A percentile compares a stretch with the other conserved stretches of the same genome.
Evolutionary conservation across 2,329 filamentous ascomycete species (phyloP).

Genomic region (Colletotrichum incanum): DNA sequence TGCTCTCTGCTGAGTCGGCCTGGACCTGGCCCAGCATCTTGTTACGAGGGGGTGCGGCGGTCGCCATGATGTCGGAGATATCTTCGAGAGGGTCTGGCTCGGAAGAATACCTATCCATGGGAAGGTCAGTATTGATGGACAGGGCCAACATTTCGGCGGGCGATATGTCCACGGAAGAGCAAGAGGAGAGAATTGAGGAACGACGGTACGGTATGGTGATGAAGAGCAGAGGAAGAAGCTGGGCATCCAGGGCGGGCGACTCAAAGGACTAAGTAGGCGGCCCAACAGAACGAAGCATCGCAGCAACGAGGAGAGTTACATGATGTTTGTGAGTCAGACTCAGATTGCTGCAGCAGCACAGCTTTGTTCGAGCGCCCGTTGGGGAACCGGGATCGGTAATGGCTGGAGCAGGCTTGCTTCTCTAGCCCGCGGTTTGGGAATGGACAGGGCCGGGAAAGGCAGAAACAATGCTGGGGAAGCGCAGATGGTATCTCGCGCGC

Average conservation of each 20-base stretch:
- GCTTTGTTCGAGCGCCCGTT: slow-evolving; percentile 31
- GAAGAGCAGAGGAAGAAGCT: slow-evolving; percentile 8
- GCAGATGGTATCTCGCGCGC: slow-evolving; percentile 17
- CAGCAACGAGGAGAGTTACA: slow-evolving; percentile 40
- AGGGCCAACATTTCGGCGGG: slow-evolving; percentile 55
- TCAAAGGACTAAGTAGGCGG: slow-evolving; percentile 36
- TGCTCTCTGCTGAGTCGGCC: slow-evolving; percentile 56
- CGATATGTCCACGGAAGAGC: slow-evolving; percentile 19
- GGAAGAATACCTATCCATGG: slow-evolving; percentile 59
- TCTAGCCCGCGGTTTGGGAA: slow-evolving; percentile 16
- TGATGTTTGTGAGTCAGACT: slow-evolving; percentile 40
- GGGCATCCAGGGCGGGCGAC: slow-evolving; percentile 15
- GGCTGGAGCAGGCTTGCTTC: slow-evolving; percentile 31
- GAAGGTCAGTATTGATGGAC: slow-evolving; percentile 58
- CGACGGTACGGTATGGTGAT: neutral
- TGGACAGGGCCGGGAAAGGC: slow-evolving; percentile 18
- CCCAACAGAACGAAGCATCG: slow-evolving; percentile 32
- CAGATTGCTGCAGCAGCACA: slow-evolving; percentile 26
- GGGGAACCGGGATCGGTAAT: slow-evolving; percentile 29
- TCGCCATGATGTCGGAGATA: slow-evolving; percentile 50
- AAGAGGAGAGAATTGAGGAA: neutral
- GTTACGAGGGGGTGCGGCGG: slow-evolving; percentile 54
- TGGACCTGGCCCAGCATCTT: slow-evolving; percentile 61
- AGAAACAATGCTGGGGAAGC: slow-evolving; percentile 17
- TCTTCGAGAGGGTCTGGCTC: slow-evolving; percentile 57